Evolutionary conservation across 2,329 filamentous ascomycete species (phyloP), one percentile per base, ranked within the genome.

Genomic region (Herpotrichia juniperi): DNA sequence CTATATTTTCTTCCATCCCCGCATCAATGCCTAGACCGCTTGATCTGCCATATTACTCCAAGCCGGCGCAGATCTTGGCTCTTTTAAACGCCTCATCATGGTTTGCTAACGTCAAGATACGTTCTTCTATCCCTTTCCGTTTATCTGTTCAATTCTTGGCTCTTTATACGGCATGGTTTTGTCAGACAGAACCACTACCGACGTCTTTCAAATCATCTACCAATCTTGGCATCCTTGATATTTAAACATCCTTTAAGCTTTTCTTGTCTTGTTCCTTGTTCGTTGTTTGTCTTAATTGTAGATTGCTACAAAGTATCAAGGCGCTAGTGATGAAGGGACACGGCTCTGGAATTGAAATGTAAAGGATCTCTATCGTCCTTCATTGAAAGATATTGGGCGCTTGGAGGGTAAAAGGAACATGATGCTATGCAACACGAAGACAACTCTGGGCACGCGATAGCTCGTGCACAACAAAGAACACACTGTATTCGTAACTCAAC

Each of bases 11-110:
- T 28, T 24, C 30, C 17, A 17, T 12, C 19, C 40, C 40, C 40
- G 40, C 12, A 43, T 19, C n/a, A 12, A 19, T 25, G 24, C 39
- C 40, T 43, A 28, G 25, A 24, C n/a, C 14, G 10, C 19, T 25
- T 43, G 40, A 28, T 43, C 4, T 43, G 19, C 22, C 26, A 42
- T 42, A 42, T 42, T 42, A 26, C 10, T 42, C 39, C 24, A 25
- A 25, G 35, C 21, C 21, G n/a, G 6, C 21, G n/a, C 16, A 37
- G 16, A 37, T 37, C 34, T 19, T 7, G 8, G 17, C 17, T 16
- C 3, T 42, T 22, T 17, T 28, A 42, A 17, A 42, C 6, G 3
- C 24, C 8, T 22, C 39, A 16, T 19, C 26, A 12, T 25, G 21
- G 24, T 42, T 25, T 28, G 24, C 21, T 17, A 25, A 28, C 39